A percentile compares a stretch with the other conserved stretches of the same genome.
Evolutionary conservation across 345 rosid species (phyloP).

Genomic region (Syzygium oleosum): DNA sequence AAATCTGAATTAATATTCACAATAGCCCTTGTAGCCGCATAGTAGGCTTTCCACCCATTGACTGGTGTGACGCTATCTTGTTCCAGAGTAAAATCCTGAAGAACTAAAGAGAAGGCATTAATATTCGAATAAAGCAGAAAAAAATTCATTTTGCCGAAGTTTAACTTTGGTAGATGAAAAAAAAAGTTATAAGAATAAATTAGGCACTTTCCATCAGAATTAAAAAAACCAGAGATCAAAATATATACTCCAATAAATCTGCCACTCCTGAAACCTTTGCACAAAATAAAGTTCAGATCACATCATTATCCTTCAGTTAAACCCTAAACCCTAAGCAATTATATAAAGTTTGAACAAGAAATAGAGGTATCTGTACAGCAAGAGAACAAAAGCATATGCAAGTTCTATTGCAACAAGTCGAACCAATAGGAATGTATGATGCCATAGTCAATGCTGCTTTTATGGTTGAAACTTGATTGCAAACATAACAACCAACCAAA

Average conservation of each 20-base stretch:
- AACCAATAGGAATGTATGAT: neutral
- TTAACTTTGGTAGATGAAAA: neutral
- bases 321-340: neutral
- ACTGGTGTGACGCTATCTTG: constrained; percentile 77
- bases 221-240: neutral
- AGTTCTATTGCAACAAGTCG: neutral
- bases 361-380: neutral
- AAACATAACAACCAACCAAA: neutral
- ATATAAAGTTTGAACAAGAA: neutral
- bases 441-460: neutral
- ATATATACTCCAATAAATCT: neutral
- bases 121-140: neutral
- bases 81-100: constrained; percentile 86
- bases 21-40: constrained; percentile 89
- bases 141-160: neutral
- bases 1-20: constrained; percentile 75
- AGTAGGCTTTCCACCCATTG: constrained; percentile 96
- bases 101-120: neutral
- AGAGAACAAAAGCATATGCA: neutral
- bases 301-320: neutral
- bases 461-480: neutral
- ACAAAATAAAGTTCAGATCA: neutral
- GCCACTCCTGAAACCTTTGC: neutral
- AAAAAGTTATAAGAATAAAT: neutral
- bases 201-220: neutral